phyloP scores from a whole-genome alignment of 164 flowering plant species.

The Piper betle region DNA sequence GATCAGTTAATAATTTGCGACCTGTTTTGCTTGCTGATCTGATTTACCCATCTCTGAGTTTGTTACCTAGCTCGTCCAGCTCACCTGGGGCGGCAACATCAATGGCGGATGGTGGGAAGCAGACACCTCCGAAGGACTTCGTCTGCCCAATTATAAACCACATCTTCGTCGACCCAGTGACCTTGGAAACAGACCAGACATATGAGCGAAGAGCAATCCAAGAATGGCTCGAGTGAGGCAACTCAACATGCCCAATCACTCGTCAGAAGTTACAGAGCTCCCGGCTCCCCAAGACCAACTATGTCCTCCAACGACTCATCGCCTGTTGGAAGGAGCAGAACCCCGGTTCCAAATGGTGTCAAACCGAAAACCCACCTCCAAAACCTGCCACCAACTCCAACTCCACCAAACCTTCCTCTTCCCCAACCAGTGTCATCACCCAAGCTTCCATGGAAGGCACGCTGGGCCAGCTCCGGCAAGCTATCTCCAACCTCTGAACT shows the following conservation, averaged over 20 bases:
- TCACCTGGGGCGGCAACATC: constrained; percentile 11
- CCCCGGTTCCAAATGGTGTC: constrained; percentile 15
- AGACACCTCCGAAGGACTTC: constrained; percentile 69
- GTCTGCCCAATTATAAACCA: constrained; percentile 72
- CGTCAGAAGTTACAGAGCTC: constrained; percentile 53
- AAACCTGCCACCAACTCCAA: constrained; percentile 9
- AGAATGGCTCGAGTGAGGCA: constrained; percentile 78
- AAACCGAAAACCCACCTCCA: constrained; percentile 9
- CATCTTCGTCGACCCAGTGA: constrained; percentile 66
- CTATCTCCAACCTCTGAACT: constrained; percentile 43
- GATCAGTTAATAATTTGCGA: not conserved
- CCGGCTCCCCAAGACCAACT: constrained; percentile 68
- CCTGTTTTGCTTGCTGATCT: not conserved
- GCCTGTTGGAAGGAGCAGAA: constrained; percentile 63
- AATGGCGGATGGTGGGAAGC: constrained; percentile 37
- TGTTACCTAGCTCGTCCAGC: not conserved
- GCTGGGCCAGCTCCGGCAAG: constrained; percentile 31
- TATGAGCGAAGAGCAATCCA: constrained; percentile 71
- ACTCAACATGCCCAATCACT: constrained; percentile 68
- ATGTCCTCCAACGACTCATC: constrained; percentile 64
- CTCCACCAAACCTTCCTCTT: constrained; percentile 24
- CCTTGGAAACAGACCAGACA: constrained; percentile 84
- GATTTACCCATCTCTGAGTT: not conserved
- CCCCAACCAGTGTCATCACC: constrained; percentile 58
- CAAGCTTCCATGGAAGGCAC: constrained; percentile 41